Conservation (phyloP, 148 eudicot species). For the Oxyria digyna region DNA sequence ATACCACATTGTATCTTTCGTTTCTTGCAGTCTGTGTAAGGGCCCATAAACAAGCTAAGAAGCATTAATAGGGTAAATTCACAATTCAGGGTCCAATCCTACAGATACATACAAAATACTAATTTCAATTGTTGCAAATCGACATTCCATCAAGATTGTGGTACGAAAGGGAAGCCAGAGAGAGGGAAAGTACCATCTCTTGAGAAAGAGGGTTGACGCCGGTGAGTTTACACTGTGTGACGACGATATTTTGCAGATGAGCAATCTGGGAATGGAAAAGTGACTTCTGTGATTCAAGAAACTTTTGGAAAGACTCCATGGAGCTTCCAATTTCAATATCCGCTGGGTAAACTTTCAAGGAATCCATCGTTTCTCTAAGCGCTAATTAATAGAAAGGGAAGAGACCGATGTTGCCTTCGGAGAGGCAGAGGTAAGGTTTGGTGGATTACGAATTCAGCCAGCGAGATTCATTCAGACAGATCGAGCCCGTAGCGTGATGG, state of each 20-base stretch:
- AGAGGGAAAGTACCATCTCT: constrained; percentile 58
- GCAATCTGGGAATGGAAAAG: constrained; percentile 59
- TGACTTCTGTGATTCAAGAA: constrained; percentile 49
- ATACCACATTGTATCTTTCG: neutral
- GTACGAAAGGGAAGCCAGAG: neutral
- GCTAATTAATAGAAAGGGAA: too few species aligned
- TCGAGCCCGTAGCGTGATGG: neutral
- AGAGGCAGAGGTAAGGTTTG: neutral
- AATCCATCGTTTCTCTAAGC: constrained; percentile 24
- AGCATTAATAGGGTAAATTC: neutral
- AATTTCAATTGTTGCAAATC: neutral
- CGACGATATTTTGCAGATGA: constrained; percentile 44
- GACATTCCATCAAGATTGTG: neutral
- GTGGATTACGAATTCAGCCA: neutral
- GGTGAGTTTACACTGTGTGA: constrained; percentile 68
- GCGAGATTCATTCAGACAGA: neutral
- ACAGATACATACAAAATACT: neutral
- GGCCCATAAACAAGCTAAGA: neutral
- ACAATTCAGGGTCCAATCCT: neutral
- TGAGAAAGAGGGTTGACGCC: constrained; percentile 92
- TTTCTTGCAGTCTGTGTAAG: neutral
- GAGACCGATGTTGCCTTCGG: too few species aligned
- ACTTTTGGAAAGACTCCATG: constrained; percentile 27
- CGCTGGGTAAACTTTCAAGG: constrained; percentile 23
- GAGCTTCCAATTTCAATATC: constrained; percentile 32